Evolutionary conservation across 2,329 filamentous ascomycete genomes (phyloP).

Genomic region (Fusarium oxysporum): DNA sequence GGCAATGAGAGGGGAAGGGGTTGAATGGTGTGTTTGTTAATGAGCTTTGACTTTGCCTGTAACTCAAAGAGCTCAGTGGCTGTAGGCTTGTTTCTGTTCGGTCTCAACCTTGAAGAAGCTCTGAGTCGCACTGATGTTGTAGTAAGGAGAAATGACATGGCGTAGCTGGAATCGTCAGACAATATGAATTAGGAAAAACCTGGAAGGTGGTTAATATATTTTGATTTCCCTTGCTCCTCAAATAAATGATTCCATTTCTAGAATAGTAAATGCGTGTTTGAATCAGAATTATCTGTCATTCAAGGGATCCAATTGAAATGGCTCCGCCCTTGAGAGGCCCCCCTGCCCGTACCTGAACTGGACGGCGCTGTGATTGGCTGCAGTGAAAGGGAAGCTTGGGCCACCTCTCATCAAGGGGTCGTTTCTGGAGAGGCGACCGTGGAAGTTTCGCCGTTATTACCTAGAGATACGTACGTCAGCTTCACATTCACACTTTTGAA

Average conservation of each 20-base stretch:
- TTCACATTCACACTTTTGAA: constrained; percentile 21
- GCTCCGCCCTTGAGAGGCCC: background rate
- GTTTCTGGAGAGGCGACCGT: constrained; percentile 46
- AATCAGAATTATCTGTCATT: background rate
- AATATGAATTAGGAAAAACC: background rate
- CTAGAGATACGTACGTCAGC: constrained; percentile 45
- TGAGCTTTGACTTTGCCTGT: background rate
- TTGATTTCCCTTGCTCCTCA: background rate
- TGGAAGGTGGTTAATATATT: background rate
- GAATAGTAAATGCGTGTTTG: background rate
- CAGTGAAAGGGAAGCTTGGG: constrained; percentile 39
- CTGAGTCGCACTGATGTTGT: background rate
- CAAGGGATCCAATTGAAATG: background rate
- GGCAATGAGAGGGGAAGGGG: background rate
- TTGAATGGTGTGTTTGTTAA: background rate
- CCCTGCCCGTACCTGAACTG: background rate
- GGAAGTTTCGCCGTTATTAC: constrained; percentile 44
- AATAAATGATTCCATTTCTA: background rate
- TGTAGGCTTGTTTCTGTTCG: background rate
- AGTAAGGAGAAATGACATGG: background rate
- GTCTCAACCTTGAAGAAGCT: background rate
- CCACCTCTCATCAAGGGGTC: constrained; percentile 40
- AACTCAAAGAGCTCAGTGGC: background rate
- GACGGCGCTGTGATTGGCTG: constrained; percentile 38
- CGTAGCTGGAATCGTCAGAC: background rate